Base-by-base conservation (phyloP, 2,329 filamentous ascomycete genomes). In the Pseudogymnoascus sp. region DNA sequence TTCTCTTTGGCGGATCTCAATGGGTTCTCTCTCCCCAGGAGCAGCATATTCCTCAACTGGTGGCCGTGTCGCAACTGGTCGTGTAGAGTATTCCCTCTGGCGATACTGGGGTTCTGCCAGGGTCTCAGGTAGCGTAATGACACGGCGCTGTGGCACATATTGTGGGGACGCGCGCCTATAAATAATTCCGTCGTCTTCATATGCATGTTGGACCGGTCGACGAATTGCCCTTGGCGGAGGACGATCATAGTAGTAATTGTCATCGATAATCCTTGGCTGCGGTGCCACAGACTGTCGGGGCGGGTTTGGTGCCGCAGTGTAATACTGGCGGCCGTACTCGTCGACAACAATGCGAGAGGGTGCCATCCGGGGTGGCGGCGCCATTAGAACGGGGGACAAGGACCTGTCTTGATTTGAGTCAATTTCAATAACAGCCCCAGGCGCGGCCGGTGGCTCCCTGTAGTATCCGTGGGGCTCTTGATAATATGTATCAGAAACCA, bases 321-420 rank as follows among this genome's bases (percentile, higher is more conserved):
- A 84, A 76, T 93, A 97, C 72, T 91, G 86, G 72, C 90, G 90
- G 42, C 92, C 92, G 74, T 87, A 90, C 66, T 90, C 86, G 75
- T 97, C 93, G 62, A 96, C 80, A 35, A 96, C 81, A 66, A 96
- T 88, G 65, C 87, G 85, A 63, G 86, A 79, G 53, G 83, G 70
- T 56, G 71, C 64, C 62, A 74, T 70, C 40, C 77, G 79, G 44
- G 74, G 72, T 35, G 79, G 79, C 56, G 79, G 79, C 1, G 76
- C 76, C 76, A 84, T 80, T n/a, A 68, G 19, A 37, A 79, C 77
- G 6, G 80, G 79, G 14, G 81, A 83, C 53, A 78, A 76, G 13
- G 80, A 81, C 67, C 78, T 77, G 47, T 78, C 77, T 29, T 76
- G 77, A 67, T 82, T 80, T 59, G 72, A 72, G 62, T 81, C 78